Percentiles rank a stretch among this genome's conserved stretches.
Evolutionary conservation across 768 basidiomycete genomes (phyloP).

Genomic region (Tubosaeta brunneosetosa): DNA sequence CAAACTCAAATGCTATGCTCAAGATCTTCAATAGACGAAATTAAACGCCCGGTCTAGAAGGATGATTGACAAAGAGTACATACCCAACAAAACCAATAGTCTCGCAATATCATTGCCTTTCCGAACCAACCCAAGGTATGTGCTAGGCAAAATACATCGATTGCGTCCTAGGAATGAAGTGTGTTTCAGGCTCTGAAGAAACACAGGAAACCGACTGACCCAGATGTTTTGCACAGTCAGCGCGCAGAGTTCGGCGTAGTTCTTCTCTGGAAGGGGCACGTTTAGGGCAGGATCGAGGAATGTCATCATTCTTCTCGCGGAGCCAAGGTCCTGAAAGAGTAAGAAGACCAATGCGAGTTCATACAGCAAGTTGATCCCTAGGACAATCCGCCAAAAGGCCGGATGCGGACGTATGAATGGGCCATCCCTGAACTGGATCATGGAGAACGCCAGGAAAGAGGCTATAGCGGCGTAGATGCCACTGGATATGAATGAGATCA

Average conservation of each 20-base stretch:
- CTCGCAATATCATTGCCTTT: constrained; percentile 83
- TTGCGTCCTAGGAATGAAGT: constrained; percentile 49
- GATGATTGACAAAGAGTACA: constrained; percentile 13
- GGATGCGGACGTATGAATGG: constrained; percentile 88
- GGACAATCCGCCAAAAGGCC: constrained; percentile 75
- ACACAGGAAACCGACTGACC: constrained; percentile 39
- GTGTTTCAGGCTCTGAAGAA: neutral
- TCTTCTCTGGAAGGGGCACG: constrained; percentile 75
- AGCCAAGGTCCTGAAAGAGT: constrained; percentile 77
- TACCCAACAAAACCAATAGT: constrained; percentile 96
- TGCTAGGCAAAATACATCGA: constrained; percentile 85
- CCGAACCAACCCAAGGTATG: constrained; percentile 89
- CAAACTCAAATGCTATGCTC: constrained; percentile 83
- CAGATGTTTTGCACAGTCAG: constrained; percentile 60
- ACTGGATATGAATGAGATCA: constrained; percentile 35
- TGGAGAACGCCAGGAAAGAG: constrained; percentile 75
- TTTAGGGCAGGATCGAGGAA: constrained; percentile 71
- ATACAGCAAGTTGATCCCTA: constrained; percentile 80
- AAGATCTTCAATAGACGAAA: constrained; percentile 52
- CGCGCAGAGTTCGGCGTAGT: constrained; percentile 77
- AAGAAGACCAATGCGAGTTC: constrained; percentile 80
- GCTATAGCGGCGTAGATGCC: constrained; percentile 72
- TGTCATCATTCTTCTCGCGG: constrained; percentile 74
- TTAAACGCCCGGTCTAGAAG: constrained; percentile 5
- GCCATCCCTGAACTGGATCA: constrained; percentile 87